Evolutionary conservation across 2,329 filamentous ascomycete genomes (phyloP).

Genomic region (Penicillium sp.): DNA sequence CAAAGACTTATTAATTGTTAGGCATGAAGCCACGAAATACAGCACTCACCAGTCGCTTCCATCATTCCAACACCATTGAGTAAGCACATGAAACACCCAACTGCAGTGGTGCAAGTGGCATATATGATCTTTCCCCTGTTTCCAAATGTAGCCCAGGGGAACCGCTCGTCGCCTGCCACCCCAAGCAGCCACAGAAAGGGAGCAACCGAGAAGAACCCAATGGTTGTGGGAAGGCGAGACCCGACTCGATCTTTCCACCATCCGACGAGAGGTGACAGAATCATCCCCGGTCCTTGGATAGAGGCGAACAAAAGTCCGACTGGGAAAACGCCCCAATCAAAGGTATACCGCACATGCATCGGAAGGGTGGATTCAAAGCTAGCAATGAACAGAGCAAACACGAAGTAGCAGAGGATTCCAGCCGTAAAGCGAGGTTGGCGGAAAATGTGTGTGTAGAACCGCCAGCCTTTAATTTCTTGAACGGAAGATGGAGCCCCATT

Average conservation of each 20-base stretch:
- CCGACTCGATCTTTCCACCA: constrained; percentile 5
- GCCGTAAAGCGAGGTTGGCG: constrained; percentile 5
- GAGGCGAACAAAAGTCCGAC: constrained; percentile 12
- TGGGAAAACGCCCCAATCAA: constrained; percentile 14
- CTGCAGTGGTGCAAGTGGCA: not conserved
- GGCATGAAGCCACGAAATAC: no score
- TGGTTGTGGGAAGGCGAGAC: constrained; percentile 1
- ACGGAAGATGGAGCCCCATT: not conserved
- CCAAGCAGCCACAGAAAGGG: constrained; percentile 7
- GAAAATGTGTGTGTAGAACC: constrained; percentile 9
- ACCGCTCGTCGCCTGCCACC: constrained; percentile 1
- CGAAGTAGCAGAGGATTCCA: constrained; percentile 7
- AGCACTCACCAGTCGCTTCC: constrained; percentile 11
- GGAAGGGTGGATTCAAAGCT: constrained; percentile 13
- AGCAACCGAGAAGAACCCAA: constrained; percentile 2
- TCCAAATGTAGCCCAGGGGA: constrained; percentile 1
- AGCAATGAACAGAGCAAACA: constrained; percentile 13
- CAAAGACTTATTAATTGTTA: no score
- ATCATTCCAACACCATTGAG: constrained; percentile 7
- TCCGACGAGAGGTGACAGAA: constrained; percentile 7
- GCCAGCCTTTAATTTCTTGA: constrained; percentile 3
- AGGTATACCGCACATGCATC: constrained; percentile 10
- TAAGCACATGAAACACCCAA: constrained; percentile 9
- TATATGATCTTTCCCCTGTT: not conserved
- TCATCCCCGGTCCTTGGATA: constrained; percentile 12